These are phyloP conservation scores for Lasiodiplodia sp. DNA, from an alignment of 2,329 filamentous ascomycete genomes.

Conservation along the genomic window DNA sequence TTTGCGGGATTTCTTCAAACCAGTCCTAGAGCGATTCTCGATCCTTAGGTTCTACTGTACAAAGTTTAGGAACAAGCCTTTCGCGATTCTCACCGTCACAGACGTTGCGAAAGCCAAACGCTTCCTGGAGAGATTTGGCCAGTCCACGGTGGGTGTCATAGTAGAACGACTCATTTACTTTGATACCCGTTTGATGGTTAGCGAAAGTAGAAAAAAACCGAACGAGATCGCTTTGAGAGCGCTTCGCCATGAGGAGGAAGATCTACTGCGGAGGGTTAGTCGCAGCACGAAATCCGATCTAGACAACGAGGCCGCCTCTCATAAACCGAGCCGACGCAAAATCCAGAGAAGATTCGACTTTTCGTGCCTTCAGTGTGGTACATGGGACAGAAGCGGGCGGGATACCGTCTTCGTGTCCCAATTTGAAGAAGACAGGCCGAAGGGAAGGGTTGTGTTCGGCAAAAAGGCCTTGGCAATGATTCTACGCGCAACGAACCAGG, in stretches of 20 bases:
- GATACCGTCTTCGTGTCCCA: conserved; percentile 51
- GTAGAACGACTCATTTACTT: conserved; percentile 13
- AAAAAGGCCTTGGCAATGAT: conserved; percentile 41
- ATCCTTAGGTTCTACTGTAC: conserved; percentile 54
- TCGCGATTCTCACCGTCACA: conserved; percentile 57
- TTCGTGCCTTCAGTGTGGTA: conserved; percentile 48
- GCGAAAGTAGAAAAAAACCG: conserved; percentile 36
- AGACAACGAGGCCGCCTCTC: background rate
- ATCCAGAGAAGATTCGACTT: conserved; percentile 31
- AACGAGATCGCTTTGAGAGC: conserved; percentile 37
- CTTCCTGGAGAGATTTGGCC: conserved; percentile 52
- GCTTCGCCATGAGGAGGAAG: conserved; percentile 37
- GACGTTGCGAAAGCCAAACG: conserved; percentile 45
- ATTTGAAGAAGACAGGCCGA: conserved; percentile 46
- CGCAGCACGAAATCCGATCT: background rate
- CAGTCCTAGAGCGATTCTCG: conserved; percentile 46
- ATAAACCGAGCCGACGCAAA: background rate
- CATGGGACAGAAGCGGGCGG: conserved; percentile 49
- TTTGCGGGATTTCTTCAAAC: conserved; percentile 51
- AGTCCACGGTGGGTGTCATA: conserved; percentile 31
- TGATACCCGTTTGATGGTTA: conserved; percentile 31
- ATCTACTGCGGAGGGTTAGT: conserved; percentile 7
- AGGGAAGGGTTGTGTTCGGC: conserved; percentile 49
- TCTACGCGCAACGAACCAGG: conserved; percentile 32
- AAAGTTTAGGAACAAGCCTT: conserved; percentile 50